phyloP scores from a whole-genome alignment of 2,329 filamentous ascomycete species.

The Talaromyces sp. region DNA sequence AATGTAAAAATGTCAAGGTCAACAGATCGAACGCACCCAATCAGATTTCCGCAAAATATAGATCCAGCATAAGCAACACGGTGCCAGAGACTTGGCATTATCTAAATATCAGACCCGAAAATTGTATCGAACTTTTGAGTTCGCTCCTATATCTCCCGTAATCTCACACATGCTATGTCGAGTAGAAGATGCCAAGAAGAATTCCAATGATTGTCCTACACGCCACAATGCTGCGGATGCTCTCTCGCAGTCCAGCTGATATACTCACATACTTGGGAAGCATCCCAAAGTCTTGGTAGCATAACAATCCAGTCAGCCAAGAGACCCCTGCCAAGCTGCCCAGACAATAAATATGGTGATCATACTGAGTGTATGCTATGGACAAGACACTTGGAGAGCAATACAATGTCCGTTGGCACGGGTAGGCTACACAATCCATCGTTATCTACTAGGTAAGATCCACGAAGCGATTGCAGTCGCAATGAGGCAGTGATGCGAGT shows the following conservation, averaged over 20 bases:
- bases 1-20: neutral
- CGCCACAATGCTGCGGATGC: neutral
- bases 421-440: neutral
- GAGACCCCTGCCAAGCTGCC: constrained; percentile 13
- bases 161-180: neutral
- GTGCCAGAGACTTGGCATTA: neutral
- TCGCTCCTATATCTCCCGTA: neutral
- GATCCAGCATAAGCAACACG: neutral
- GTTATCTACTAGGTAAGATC: neutral
- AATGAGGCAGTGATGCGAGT: neutral
- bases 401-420: neutral
- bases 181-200: neutral
- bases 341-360: constrained; percentile 15
- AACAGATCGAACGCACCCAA: neutral
- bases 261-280: constrained; percentile 1
- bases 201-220: constrained; percentile 2
- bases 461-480: neutral
- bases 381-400: neutral
- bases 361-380: neutral
- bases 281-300: constrained; percentile 6
- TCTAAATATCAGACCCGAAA: neutral
- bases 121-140: neutral
- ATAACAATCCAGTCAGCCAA: neutral
- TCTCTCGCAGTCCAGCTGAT: neutral
- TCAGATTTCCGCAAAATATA: neutral